These are phyloP conservation scores for Zasmidium cellare DNA, from an alignment of 2,329 filamentous ascomycete genomes.

Conservation along the genomic window DNA sequence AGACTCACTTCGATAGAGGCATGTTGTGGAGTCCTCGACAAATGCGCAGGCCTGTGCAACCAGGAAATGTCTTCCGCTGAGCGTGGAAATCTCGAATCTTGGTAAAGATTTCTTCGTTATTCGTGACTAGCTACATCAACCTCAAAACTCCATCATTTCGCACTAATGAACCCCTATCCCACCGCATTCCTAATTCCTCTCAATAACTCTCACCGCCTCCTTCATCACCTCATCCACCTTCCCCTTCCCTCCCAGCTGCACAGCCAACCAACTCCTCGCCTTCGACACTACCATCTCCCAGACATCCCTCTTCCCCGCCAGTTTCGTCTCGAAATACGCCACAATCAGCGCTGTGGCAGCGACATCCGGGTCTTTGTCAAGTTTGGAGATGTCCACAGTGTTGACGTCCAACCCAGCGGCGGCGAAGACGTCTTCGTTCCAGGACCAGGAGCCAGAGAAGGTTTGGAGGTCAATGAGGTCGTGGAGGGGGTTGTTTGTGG, in stretches of 20 bases:
- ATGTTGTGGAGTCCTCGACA: too few species aligned
- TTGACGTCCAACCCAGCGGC: slow-evolving; percentile 18
- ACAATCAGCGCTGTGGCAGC: slow-evolving; percentile 47
- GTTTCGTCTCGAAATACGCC: slow-evolving; percentile 49
- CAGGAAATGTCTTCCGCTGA: too few species aligned
- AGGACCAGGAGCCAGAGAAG: slow-evolving; percentile 57
- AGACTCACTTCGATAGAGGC: too few species aligned
- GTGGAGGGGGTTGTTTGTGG: slow-evolving; percentile 32
- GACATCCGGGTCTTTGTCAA: slow-evolving; percentile 19
- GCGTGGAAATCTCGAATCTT: too few species aligned
- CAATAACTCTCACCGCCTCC: not conserved
- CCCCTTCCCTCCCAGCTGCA: not conserved
- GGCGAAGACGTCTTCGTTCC: slow-evolving; percentile 29
- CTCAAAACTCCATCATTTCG: too few species aligned
- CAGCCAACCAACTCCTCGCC: slow-evolving; percentile 41
- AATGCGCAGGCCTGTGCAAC: too few species aligned
- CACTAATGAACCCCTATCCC: too few species aligned
- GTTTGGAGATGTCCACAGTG: slow-evolving; percentile 7
- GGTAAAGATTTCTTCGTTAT: too few species aligned
- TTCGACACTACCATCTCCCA: slow-evolving; percentile 68
- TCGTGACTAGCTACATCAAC: too few species aligned
- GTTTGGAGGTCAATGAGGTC: slow-evolving; percentile 56
- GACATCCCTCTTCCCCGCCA: slow-evolving; percentile 50
- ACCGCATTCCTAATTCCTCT: too few species aligned
- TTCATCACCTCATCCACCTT: slow-evolving; percentile 3